Evolutionary conservation across 1,284 basidiomycete genomes (phyloP).

Genomic region (Clitocybe nebularis): DNA sequence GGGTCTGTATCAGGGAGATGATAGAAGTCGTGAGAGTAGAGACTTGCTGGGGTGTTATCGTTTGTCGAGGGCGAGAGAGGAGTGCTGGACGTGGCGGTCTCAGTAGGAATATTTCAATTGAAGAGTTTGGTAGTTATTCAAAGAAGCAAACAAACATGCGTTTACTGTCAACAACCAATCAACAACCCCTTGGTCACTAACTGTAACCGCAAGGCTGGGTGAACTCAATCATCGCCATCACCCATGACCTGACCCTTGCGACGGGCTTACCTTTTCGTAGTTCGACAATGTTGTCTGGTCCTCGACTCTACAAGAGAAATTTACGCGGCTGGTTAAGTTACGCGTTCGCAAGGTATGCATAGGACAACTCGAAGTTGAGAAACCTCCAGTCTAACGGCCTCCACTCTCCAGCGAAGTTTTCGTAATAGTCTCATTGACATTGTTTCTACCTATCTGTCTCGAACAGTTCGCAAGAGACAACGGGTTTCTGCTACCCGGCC

Average conservation of each 20-base stretch:
- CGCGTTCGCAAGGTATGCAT: constrained; percentile 65
- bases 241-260: constrained; percentile 1
- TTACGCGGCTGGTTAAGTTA: constrained; percentile 73
- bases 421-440: constrained; percentile 72
- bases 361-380: neutral
- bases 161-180: too few species aligned
- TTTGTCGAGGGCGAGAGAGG: too few species aligned
- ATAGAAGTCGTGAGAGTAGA: too few species aligned
- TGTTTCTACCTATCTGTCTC: constrained; percentile 79
- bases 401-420: constrained; percentile 75
- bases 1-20: too few species aligned
- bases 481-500: constrained; percentile 65
- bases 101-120: too few species aligned
- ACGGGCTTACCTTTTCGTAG: neutral
- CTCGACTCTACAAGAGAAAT: constrained; percentile 34
- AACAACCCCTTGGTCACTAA: too few species aligned
- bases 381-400: constrained; percentile 5
- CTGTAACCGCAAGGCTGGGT: too few species aligned
- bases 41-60: too few species aligned
- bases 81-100: too few species aligned
- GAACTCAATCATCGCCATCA: too few species aligned
- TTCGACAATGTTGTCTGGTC: constrained; percentile 13
- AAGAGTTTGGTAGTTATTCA: too few species aligned
- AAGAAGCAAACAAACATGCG: too few species aligned
- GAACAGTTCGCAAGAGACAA: constrained; percentile 84